These are phyloP conservation scores for Aspergillus proliferans DNA, from an alignment of 2,329 filamentous ascomycete species.

Conservation along the genomic window DNA sequence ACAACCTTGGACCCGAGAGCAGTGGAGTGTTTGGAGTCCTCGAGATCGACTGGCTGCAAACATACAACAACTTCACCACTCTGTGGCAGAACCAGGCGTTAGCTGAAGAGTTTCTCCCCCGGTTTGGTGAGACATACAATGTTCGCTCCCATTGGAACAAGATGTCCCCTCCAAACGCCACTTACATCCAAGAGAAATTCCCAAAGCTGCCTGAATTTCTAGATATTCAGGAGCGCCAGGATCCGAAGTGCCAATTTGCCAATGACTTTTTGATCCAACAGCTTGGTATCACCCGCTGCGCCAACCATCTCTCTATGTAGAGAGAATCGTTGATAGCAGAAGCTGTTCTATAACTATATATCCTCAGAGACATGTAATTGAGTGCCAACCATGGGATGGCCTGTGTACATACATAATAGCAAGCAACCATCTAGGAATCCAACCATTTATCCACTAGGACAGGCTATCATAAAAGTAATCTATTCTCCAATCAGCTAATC, in stretches of 20 bases:
- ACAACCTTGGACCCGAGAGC: conserved; percentile 9
- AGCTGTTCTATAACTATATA: no score
- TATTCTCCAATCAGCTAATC: no score
- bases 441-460: no score
- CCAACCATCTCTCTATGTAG: conserved; percentile 4
- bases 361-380: no score
- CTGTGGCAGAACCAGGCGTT: conserved; percentile 11
- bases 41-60: conserved; percentile 13
- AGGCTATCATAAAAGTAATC: no score
- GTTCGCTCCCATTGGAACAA: conserved; percentile 15
- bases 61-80: conserved; percentile 12
- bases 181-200: conserved; percentile 6
- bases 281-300: conserved; percentile 12
- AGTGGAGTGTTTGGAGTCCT: conserved; percentile 14
- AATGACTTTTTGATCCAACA: conserved; percentile 12
- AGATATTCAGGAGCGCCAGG: conserved; percentile 11
- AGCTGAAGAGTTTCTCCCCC: conserved; percentile 8
- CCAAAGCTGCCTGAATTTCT: conserved; percentile 12
- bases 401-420: no score
- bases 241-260: conserved; percentile 15
- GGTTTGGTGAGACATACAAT: conserved; percentile 11
- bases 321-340: not conserved
- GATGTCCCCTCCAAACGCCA: conserved; percentile 10
- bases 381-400: no score
- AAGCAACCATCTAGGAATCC: no score